Base-by-base conservation (phyloP, 2,329 filamentous ascomycete genomes). In the Clonostachys rhizophaga region DNA sequence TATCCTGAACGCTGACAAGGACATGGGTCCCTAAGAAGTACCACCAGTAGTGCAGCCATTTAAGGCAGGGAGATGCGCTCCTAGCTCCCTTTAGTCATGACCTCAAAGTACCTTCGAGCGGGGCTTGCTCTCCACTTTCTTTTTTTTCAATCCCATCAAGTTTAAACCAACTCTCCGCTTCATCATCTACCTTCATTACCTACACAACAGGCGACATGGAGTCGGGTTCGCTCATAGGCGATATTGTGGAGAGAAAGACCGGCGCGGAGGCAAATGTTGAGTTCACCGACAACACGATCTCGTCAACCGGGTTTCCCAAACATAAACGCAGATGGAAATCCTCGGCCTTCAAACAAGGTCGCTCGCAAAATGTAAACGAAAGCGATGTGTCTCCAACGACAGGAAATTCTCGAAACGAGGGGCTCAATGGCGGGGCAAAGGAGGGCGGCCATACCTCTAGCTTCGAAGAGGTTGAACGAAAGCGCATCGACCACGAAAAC, bases 401-500 rank as follows among this genome's bases (percentile, higher is more conserved):
- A 36, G 52, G 51, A 39, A 47, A 42, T 34, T 30, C 24, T 30
- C 24, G 24, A 10, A 30, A 10, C 24, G 24, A 30, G 8, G 24
- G 24, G 24, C 9, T 8, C 6, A 10, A 30, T 30, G 24, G 24
- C 24, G 24, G 24, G 8, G 24, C 24, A 30, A 54, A 17, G 33
- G 20, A 18, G 40, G 35, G 40, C 42, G 37, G 16, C 47, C 49
- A 35, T 52, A 30, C 53, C 49, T 17, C 54, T 49, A 58, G 52
- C 35, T 60, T 67, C 37, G 70, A 72, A 40, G 64, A 75, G 11
- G 72, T 77, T 40, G 91, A 96, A 59, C 83, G 81, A 58, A 70
- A 71, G 52, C 74, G 78, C 6, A 97, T 99, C 62, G 87, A 92
- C 58, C 77, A 83, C 54, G 91, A 97, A 63, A 99, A 97, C 59